A percentile compares a stretch with the other conserved stretches of the same genome.
Conservation (phyloP, 352 stramenopile species). For the Pythium angustatum region DNA sequence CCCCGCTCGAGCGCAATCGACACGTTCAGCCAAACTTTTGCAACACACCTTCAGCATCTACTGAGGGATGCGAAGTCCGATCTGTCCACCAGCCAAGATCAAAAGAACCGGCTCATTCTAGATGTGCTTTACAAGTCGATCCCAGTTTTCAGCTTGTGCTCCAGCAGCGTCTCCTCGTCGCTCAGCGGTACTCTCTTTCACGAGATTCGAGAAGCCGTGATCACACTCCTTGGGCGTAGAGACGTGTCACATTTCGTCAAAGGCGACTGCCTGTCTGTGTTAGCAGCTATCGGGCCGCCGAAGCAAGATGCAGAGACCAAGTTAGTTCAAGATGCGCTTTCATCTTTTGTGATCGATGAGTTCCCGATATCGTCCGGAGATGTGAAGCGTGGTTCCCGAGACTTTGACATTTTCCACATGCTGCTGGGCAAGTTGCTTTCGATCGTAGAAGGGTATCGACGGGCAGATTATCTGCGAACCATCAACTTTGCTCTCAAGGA, state of each 20-base stretch:
- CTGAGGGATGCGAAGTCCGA: slow-evolving; percentile 29
- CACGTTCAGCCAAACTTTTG: slow-evolving; percentile 46
- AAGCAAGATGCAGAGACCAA: slow-evolving; percentile 13
- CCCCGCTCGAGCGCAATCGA: slow-evolving; percentile 45
- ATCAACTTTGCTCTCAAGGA: slow-evolving; percentile 72
- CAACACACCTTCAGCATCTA: slow-evolving; percentile 46
- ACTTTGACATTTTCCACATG: slow-evolving; percentile 63
- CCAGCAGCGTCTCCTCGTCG: slow-evolving; percentile 28
- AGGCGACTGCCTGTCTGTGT: slow-evolving; percentile 46
- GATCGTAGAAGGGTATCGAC: slow-evolving; percentile 57
- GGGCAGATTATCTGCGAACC: slow-evolving; percentile 45
- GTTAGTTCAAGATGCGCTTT: slow-evolving; percentile 36
- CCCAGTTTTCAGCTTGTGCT: slow-evolving; percentile 42
- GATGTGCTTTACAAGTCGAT: slow-evolving; percentile 50
- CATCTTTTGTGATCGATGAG: slow-evolving; percentile 63
- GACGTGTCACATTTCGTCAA: slow-evolving; percentile 63
- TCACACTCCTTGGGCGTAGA: slow-evolving; percentile 40
- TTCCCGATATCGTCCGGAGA: slow-evolving; percentile 80
- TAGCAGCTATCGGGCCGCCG: slow-evolving; percentile 37
- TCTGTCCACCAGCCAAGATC: slow-evolving; percentile 25
- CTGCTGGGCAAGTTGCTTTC: slow-evolving; percentile 54
- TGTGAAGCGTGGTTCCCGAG: slow-evolving; percentile 55
- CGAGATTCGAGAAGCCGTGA: slow-evolving; percentile 38
- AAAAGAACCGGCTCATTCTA: slow-evolving; percentile 42
- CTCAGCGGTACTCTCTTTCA: slow-evolving; percentile 39